Evolutionary conservation across 768 basidiomycete genomes (phyloP), one percentile per base, ranked within the genome.

Genomic region (Mycena crocata): DNA sequence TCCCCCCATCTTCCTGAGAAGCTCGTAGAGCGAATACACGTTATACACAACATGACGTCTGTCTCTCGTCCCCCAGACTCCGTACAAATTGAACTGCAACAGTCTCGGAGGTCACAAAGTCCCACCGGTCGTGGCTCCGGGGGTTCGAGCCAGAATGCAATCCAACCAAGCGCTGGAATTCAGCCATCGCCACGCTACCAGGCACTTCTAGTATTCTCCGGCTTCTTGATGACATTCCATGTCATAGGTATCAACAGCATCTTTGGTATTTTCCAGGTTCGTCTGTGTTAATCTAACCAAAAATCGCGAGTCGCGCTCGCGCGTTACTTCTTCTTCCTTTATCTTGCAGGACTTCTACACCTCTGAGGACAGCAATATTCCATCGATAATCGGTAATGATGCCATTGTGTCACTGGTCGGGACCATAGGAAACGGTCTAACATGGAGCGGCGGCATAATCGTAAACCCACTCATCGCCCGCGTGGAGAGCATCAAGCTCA

Each of bases 391-490:
- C 54, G 79, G 75, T 0, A 79, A 79, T 46, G 82, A 84, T 58
- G 80, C 83, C 5, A 64, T 83, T 3, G 79, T 83, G 1, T 79
- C 83, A 0, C 74, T 84, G 8, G 77, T 83, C 2, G 83, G 84
- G 0, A 83, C 82, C 3, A 77, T 84, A 24, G 84, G 82, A 1
- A 78, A 79, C 35, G 81, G 84, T 2, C 72, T 85, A 28, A 83
- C 82, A 0, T 85, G 83, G 83, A 82, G 82, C 62, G 83, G 83
- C 23, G 77, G 81, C 50, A 81, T 85, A 57, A 80, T 81, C 61
- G 82, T 83, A 32, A 82, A 81, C 48, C 78, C 80, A 4, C 67
- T 84, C 52, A 78, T 84, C 21, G 74, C 79, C 10, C 74, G 77
- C 12, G 55, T 76, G 10, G 72, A 77, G 45, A 74, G 79, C 66